Evolutionary conservation across 805 yeast genomes (phyloP), one percentile per base, ranked within the genome.

Genomic region (Hanseniaspora valbyensis): DNA sequence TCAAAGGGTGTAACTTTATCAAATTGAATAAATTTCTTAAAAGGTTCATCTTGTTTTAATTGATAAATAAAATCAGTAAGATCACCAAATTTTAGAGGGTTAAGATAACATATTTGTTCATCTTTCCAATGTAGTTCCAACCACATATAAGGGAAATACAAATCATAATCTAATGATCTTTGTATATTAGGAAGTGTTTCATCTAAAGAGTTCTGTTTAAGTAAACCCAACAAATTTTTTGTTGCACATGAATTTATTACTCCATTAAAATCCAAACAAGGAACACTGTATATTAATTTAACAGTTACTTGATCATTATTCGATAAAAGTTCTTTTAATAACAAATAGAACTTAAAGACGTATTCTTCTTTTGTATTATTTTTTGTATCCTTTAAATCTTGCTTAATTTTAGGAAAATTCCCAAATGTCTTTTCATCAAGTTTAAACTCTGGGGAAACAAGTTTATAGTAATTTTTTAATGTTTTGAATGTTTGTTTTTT

Each of bases 381-480:
- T 12, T 14, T 21, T 14, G 13, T 19, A 7, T 9, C 13, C 16
- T 30, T 24, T 16, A 32, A 8, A 8, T 40, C 37, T 33, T n/a
- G 19, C 7, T 33, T 8, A 21, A 28, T 22, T 7, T 4, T 28
- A 19, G 37, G 34, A 42, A 29, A 29, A 5, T 5, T 19, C 7
- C 44, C 34, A 29, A 28, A 18, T 33, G 13, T 12, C 13, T 33
- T 33, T 33, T 42, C 19, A 16, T 56, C 14, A 25, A 7, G 30
- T 39, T 52, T 33, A 33, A n/a, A 32, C 12, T 39, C 38, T 21
- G 41, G 21, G n/a, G 41, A 51, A 33, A 34, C 38, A 25, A 29
- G 36, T 53, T 56, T 2, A 61, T 61, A 59, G 59, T 57, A 21
- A 25, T 13, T n/a, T 59, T 41, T 22, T 55, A 38, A 33, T 46